phyloP scores from a whole-genome alignment of 129 eudicot species.

The Arctium minus region DNA sequence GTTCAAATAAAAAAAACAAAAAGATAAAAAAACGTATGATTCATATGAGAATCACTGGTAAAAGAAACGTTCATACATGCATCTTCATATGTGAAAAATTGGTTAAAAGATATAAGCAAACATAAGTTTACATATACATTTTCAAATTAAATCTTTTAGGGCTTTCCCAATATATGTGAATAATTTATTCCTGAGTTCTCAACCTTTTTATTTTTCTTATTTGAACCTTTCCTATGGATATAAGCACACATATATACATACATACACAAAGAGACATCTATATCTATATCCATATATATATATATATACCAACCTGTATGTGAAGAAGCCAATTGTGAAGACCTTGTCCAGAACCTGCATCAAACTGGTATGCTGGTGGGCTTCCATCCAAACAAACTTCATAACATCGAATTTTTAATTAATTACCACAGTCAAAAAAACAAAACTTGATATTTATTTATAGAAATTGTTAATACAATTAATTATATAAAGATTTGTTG shows the following conservation, averaged over 20 bases:
- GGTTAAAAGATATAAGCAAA: not conserved
- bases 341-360: conserved; percentile 38
- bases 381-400: conserved; percentile 67
- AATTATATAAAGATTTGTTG: not conserved
- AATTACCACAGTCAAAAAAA: not conserved
- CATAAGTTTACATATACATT: not conserved
- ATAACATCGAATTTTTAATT: conserved; percentile 1
- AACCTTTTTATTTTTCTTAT: not conserved
- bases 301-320: conserved; percentile 35
- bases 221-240: not conserved
- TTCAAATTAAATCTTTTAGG: too few species aligned
- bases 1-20: not conserved
- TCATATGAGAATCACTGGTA: not conserved
- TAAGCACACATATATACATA: not conserved
- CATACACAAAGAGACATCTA: not conserved
- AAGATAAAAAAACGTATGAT: not conserved
- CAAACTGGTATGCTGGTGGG: conserved; percentile 53
- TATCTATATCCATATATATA: not conserved
- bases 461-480: not conserved
- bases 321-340: conserved; percentile 48
- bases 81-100: not conserved
- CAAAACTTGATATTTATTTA: not conserved
- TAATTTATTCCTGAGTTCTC: not conserved
- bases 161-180: not conserved
- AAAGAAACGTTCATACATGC: not conserved